These are phyloP conservation scores for Termitomyces sp. DNA, from an alignment of 768 basidiomycete genomes.

Conservation along the genomic window DNA sequence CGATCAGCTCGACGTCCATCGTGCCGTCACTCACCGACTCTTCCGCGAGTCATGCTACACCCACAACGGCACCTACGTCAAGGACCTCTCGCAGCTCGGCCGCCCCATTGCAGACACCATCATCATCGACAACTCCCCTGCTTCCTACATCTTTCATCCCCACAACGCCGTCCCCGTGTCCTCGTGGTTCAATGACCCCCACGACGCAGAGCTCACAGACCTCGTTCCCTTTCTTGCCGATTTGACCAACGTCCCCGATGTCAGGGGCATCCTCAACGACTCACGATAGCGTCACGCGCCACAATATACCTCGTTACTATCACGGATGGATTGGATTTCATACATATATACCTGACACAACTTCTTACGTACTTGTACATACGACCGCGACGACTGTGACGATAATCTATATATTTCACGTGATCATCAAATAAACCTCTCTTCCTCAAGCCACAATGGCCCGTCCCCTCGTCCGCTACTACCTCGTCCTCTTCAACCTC, in stretches of 20 bases:
- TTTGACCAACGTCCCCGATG: conserved; percentile 79
- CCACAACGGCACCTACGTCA: conserved; percentile 98
- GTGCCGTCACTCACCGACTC: conserved; percentile 87
- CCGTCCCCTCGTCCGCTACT: conserved; percentile 38
- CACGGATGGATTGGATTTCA: background rate
- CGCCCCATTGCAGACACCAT: conserved; percentile 91
- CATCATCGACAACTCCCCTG: conserved; percentile 98
- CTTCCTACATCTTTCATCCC: conserved; percentile 98
- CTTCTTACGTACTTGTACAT: no score
- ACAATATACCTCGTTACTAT: background rate
- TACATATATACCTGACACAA: no score
- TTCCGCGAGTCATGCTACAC: conserved; percentile 99
- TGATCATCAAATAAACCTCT: background rate
- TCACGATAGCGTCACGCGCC: conserved; percentile 43
- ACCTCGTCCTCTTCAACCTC: conserved; percentile 78
- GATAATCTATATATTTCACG: background rate
- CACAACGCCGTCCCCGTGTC: conserved; percentile 99
- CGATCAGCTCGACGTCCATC: conserved; percentile 92
- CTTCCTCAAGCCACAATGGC: no score
- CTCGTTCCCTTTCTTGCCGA: conserved; percentile 92
- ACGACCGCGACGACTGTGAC: no score
- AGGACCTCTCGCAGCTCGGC: conserved; percentile 97
- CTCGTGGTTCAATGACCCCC: conserved; percentile 99
- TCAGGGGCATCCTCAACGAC: conserved; percentile 86
- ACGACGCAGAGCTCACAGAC: conserved; percentile 96